A percentile compares a stretch with the other conserved stretches of the same genome.
Conservation (phyloP, 495 filamentous ascomycete species). For the Penicillium canescens region DNA sequence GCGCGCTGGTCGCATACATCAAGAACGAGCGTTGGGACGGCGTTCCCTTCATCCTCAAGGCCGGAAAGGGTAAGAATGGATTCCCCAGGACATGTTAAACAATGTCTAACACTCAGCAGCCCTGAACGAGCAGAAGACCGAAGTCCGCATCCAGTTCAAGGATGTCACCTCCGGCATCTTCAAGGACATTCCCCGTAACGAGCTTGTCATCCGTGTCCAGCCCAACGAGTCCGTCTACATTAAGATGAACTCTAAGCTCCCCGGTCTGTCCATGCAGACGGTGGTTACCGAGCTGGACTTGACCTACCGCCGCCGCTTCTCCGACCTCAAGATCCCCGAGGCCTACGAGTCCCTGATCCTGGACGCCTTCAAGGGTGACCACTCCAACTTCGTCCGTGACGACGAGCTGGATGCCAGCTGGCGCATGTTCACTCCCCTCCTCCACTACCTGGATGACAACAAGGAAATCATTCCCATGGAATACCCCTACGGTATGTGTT, state of each 20-base stretch:
- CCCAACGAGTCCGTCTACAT: constrained; percentile 99
- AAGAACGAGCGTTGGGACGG: constrained; percentile 99
- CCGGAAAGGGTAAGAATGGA: constrained; percentile 70
- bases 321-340: constrained; percentile 98
- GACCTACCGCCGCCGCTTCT: constrained; percentile 97
- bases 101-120: constrained; percentile 47
- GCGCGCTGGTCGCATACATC: constrained; percentile 93
- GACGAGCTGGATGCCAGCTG: constrained; percentile 98
- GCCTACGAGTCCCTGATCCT: constrained; percentile 98
- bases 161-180: constrained; percentile 99
- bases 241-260: constrained; percentile 99
- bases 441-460: constrained; percentile 98
- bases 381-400: constrained; percentile 99
- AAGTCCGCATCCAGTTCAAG: constrained; percentile 99
- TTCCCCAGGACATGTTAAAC: not conserved
- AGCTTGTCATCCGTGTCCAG: constrained; percentile 98
- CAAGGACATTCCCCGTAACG: constrained; percentile 99
- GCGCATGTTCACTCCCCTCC: constrained; percentile 96
- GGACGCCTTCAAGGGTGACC: constrained; percentile 97
- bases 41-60: constrained; percentile 99
- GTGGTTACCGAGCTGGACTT: constrained; percentile 98
- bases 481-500: constrained; percentile 90
- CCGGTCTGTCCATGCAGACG: constrained; percentile 98
- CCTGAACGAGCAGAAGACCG: constrained; percentile 99
- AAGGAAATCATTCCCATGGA: constrained; percentile 99